These are phyloP conservation scores for Podospora conica DNA, from an alignment of 495 filamentous ascomycete species.

Conservation along the genomic window DNA sequence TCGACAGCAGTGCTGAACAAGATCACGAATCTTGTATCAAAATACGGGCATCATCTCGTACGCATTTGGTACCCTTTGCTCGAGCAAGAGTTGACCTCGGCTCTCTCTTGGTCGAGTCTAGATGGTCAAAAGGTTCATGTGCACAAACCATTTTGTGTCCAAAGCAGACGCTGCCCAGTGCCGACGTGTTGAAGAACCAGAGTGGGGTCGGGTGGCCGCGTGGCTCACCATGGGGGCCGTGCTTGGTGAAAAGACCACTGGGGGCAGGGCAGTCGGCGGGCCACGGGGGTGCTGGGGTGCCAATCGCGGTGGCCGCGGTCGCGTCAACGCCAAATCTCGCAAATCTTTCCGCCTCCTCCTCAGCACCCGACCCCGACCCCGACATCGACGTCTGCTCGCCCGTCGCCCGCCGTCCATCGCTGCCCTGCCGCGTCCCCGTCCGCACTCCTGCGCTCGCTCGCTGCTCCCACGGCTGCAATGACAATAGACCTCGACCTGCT, in stretches of 20 bases:
- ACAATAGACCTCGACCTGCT: constrained; percentile 23
- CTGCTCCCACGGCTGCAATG: constrained; percentile 9
- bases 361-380: constrained; percentile 9
- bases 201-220: constrained; percentile 10
- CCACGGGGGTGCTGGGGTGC: constrained; percentile 31
- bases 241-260: constrained; percentile 1
- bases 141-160: background rate
- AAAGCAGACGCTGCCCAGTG: background rate
- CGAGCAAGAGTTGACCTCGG: background rate
- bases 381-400: constrained; percentile 8
- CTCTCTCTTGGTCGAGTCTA: too few relatives aligned
- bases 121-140: too few relatives aligned
- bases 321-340: constrained; percentile 28
- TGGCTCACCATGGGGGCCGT: constrained; percentile 17
- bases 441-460: background rate
- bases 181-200: background rate
- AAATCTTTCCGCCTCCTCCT: constrained; percentile 15
- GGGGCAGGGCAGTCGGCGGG: constrained; percentile 6
- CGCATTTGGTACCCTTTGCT: background rate
- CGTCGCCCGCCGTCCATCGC: constrained; percentile 1
- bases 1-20: too few relatives aligned
- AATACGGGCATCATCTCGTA: too few relatives aligned
- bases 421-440: constrained; percentile 6
- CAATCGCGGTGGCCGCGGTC: constrained; percentile 17
- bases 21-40: too few relatives aligned